Conservation (phyloP, 108 stramenopile genomes). For the Chaetoceros tenuissimus region DNA sequence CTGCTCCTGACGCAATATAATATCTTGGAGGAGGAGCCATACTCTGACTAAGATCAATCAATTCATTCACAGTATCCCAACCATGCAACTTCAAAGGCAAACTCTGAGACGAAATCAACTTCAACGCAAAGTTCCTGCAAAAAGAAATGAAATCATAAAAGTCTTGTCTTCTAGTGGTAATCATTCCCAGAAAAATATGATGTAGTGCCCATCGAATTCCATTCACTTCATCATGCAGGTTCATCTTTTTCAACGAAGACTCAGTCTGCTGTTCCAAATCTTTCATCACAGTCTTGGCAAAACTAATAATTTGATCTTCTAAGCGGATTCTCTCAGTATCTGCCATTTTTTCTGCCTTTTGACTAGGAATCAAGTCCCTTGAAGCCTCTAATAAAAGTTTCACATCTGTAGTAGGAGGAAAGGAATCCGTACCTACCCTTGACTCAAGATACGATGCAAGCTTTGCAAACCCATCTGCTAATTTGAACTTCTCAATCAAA, state of each 20-base stretch:
- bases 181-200: constrained; percentile 34
- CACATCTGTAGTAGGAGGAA: constrained; percentile 33
- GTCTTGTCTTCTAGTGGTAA: constrained; percentile 21
- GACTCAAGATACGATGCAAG: constrained; percentile 41
- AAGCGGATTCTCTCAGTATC: constrained; percentile 7
- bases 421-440: constrained; percentile 19
- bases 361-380: constrained; percentile 9
- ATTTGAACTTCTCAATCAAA: constrained; percentile 52
- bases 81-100: constrained; percentile 77
- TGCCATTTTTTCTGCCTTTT: not conserved
- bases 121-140: constrained; percentile 48
- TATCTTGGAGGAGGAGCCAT: constrained; percentile 65
- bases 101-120: constrained; percentile 63
- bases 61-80: constrained; percentile 70
- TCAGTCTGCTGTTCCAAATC: constrained; percentile 43
- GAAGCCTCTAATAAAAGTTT: constrained; percentile 24
- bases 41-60: constrained; percentile 45
- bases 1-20: constrained; percentile 62
- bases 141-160: constrained; percentile 56
- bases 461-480: constrained; percentile 32
- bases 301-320: constrained; percentile 37
- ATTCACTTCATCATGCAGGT: constrained; percentile 37
- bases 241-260: constrained; percentile 46
- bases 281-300: constrained; percentile 49
- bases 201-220: constrained; percentile 35